Percentiles rank a stretch among this genome's conserved stretches.
Conservation (phyloP, 352 stramenopile genomes). For the Elongisporangium undulatum region DNA sequence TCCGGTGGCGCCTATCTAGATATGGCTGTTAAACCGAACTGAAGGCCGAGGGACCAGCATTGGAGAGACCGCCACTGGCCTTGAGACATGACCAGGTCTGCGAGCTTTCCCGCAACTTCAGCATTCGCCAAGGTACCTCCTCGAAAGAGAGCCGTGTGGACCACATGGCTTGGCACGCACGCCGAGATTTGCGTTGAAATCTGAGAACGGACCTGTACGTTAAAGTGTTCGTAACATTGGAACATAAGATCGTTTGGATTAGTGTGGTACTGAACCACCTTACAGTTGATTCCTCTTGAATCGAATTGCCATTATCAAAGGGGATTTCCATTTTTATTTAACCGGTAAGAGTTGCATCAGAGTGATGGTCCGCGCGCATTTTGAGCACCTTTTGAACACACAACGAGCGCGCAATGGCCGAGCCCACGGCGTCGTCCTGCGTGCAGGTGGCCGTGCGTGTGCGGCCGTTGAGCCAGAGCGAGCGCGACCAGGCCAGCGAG, state of each 20-base stretch:
- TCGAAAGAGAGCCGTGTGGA: too few species aligned
- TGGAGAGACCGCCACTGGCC: too few species aligned
- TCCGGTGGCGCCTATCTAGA: not conserved
- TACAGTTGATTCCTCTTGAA: too few species aligned
- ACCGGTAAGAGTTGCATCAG: not conserved
- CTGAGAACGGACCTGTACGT: too few species aligned
- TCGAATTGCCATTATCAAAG: not conserved
- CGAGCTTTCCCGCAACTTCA: too few species aligned
- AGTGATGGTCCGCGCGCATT: not conserved
- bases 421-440: not conserved
- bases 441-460: conserved; percentile 31
- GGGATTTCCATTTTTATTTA: not conserved
- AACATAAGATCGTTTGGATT: too few species aligned
- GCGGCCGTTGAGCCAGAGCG: conserved; percentile 25
- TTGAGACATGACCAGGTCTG: too few species aligned
- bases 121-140: too few species aligned
- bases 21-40: not conserved
- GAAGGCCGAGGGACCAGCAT: not conserved
- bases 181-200: too few species aligned
- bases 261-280: too few species aligned
- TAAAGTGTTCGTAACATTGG: too few species aligned
- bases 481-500: conserved; percentile 19
- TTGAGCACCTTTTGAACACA: not conserved
- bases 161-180: too few species aligned
- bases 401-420: not conserved